These are phyloP conservation scores for Trichoderma simmonsii DNA, from an alignment of 2,329 filamentous ascomycete species.

Conservation along the genomic window DNA sequence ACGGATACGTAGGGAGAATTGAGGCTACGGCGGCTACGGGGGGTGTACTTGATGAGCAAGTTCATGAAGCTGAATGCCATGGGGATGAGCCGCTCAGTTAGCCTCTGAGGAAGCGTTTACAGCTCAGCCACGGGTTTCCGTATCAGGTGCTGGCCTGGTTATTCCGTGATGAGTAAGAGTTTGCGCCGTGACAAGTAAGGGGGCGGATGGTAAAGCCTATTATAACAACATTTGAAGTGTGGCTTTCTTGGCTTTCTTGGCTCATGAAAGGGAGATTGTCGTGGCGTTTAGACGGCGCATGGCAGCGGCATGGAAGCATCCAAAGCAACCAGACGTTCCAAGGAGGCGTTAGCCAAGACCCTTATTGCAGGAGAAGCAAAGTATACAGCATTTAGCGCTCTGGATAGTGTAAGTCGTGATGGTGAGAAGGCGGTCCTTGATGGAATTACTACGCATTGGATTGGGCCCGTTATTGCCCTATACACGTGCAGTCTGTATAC, in stretches of 20 bases:
- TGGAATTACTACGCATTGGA: not conserved
- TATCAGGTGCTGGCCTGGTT: not conserved
- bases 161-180: not conserved
- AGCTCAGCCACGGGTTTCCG: not conserved
- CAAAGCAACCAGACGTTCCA: not conserved
- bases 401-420: not conserved
- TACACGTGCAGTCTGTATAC: not conserved
- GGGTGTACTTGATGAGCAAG: not conserved
- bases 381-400: not conserved
- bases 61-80: not conserved
- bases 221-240: not conserved
- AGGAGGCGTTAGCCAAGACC: not conserved
- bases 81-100: not conserved
- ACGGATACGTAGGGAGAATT: not conserved
- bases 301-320: slow-evolving; percentile 6
- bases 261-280: not conserved
- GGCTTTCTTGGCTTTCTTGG: slow-evolving; percentile 13
- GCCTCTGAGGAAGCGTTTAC: not conserved
- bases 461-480: not conserved
- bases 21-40: not conserved
- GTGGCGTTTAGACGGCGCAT: slow-evolving; percentile 1
- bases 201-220: not conserved
- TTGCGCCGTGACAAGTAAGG: not conserved
- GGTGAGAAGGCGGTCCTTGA: not conserved
- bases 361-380: not conserved